These are phyloP conservation scores for Aspergillus neoniger DNA, from an alignment of 2,329 filamentous ascomycete species.

Conservation along the genomic window DNA sequence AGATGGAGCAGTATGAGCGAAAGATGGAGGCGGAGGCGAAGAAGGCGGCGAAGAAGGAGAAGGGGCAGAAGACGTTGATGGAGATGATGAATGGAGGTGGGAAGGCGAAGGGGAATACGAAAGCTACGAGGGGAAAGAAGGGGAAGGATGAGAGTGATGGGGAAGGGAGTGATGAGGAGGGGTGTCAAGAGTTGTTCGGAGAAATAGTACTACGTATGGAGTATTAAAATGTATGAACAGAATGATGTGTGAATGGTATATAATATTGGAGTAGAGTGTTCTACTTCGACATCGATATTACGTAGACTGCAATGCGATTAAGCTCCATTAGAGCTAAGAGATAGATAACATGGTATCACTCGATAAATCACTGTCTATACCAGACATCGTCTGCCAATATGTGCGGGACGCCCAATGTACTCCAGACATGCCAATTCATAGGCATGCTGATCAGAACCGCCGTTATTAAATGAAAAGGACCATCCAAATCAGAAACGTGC, in stretches of 20 bases:
- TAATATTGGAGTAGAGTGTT: too few relatives aligned
- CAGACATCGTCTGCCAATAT: conserved; percentile 15
- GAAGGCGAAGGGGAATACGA: conserved; percentile 12
- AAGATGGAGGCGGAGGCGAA: conserved; percentile 63
- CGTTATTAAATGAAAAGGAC: conserved; percentile 7
- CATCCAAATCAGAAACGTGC: conserved; percentile 1
- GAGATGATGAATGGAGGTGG: conserved; percentile 35
- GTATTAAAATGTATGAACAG: too few relatives aligned
- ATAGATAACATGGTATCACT: conserved; percentile 24
- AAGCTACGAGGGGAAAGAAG: not conserved
- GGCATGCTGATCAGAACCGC: conserved; percentile 1
- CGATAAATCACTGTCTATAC: conserved; percentile 17
- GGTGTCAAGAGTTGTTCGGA: conserved; percentile 23
- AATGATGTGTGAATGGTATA: too few relatives aligned
- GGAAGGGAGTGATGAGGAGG: conserved; percentile 24
- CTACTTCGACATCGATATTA: not conserved
- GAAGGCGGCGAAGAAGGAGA: conserved; percentile 44
- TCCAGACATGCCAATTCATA: not conserved
- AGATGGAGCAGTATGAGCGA: conserved; percentile 77
- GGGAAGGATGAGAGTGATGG: conserved; percentile 19
- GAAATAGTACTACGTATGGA: not conserved
- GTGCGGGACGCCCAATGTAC: conserved; percentile 14
- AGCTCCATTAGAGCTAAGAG: conserved; percentile 3
- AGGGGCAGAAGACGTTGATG: conserved; percentile 37
- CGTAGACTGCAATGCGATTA: conserved; percentile 14